Conservation (phyloP, 2,329 filamentous ascomycete genomes). For the Exophiala spinifera region DNA sequence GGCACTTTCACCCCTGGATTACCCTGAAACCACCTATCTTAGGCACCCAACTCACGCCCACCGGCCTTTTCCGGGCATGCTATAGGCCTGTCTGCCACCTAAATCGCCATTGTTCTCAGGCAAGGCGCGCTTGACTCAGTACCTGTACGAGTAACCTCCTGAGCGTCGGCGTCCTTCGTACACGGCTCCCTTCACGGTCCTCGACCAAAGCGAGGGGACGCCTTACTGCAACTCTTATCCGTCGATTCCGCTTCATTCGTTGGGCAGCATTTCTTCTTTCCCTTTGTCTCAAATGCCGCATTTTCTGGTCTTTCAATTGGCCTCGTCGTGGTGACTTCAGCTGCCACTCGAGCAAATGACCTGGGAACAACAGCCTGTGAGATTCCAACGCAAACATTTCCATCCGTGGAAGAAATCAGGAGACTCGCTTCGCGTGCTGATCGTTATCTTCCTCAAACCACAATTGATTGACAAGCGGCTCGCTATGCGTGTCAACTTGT, state of each 20-base stretch:
- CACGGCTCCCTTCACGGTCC: background rate
- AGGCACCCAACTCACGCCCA: background rate
- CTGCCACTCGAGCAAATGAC: background rate
- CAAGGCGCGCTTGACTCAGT: too few relatives aligned
- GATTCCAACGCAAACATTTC: background rate
- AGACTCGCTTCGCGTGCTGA: background rate
- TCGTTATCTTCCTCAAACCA: background rate
- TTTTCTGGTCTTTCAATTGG: conserved; percentile 9
- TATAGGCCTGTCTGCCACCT: background rate
- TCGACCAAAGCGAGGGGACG: background rate
- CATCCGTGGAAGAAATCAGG: background rate
- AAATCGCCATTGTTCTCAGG: background rate
- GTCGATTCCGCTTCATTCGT: conserved; percentile 9
- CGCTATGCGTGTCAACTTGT: background rate
- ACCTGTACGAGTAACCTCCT: too few relatives aligned
- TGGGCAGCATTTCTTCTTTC: conserved; percentile 14
- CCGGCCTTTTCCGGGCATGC: background rate
- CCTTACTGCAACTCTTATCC: too few relatives aligned
- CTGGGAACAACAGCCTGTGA: background rate
- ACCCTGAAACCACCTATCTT: too few relatives aligned
- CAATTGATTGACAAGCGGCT: background rate
- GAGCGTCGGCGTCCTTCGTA: background rate
- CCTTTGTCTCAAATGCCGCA: background rate
- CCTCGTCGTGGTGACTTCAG: background rate
- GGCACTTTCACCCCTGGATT: too few relatives aligned